Conservation (phyloP, 1,284 basidiomycete species). For the Puccinia polysora region DNA sequence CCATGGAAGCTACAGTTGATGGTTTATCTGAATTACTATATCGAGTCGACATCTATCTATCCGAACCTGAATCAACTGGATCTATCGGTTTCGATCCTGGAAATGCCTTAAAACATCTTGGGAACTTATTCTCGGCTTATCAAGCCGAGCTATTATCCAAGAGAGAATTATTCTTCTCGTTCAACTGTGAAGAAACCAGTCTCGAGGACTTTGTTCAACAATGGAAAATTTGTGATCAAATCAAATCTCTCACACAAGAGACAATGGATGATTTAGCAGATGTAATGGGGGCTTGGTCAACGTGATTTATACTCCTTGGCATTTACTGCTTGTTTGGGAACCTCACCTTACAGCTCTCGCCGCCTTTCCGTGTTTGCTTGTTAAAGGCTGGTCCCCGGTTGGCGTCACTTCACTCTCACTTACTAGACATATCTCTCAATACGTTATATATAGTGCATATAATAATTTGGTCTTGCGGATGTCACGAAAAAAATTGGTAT, state of each 20-base stretch:
- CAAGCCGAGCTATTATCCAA: slow-evolving; percentile 33
- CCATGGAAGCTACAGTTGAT: slow-evolving; percentile 24
- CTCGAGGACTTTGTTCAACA: slow-evolving; percentile 11
- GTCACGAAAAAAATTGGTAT: too few species aligned
- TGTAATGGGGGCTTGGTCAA: slow-evolving; percentile 29
- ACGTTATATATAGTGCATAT: too few species aligned
- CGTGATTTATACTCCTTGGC: too few species aligned
- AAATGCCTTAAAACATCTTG: slow-evolving; percentile 33
- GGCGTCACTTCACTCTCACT: too few species aligned
- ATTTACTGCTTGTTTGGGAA: too few species aligned
- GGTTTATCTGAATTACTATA: slow-evolving; percentile 25
- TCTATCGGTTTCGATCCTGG: slow-evolving; percentile 29
- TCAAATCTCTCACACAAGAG: slow-evolving; percentile 21
- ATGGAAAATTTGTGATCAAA: slow-evolving; percentile 26
- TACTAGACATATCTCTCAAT: too few species aligned
- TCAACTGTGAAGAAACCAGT: slow-evolving; percentile 28
- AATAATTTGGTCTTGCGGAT: too few species aligned
- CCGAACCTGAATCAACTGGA: not conserved
- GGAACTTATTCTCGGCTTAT: slow-evolving; percentile 24
- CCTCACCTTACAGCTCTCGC: too few species aligned
- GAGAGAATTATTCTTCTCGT: slow-evolving; percentile 29
- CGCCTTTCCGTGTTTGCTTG: too few species aligned
- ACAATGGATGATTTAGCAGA: slow-evolving; percentile 37
- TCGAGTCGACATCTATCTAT: slow-evolving; percentile 18
- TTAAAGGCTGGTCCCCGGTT: too few species aligned